phyloP scores from a whole-genome alignment of 208 protist species.

The Naegleria lovaniensis region DNA sequence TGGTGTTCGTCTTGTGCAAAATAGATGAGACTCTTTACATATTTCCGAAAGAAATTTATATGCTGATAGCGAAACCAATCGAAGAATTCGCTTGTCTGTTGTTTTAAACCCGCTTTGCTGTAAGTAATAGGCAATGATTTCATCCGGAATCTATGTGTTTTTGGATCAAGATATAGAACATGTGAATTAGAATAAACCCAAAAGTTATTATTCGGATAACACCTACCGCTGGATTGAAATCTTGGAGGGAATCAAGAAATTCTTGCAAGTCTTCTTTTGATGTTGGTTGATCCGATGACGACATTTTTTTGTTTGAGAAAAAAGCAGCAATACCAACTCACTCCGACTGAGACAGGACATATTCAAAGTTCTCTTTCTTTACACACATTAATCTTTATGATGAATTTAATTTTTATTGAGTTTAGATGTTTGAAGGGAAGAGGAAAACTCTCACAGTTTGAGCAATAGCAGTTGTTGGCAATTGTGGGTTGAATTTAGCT shows the following conservation, averaged over 20 bases:
- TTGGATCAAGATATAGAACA: no score
- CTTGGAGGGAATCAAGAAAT: not conserved
- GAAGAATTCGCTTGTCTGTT: not conserved
- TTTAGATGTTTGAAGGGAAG: conserved; percentile 94
- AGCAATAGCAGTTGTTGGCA: conserved; percentile 91
- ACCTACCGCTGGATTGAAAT: not conserved
- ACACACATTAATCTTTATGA: not conserved
- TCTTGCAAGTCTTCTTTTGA: not conserved
- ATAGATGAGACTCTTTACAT: not conserved
- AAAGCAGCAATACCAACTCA: not conserved
- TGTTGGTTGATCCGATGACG: not conserved
- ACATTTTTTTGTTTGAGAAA: not conserved
- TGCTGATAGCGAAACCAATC: not conserved
- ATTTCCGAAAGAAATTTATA: conserved; percentile 22
- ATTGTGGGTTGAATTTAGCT: conserved; percentile 90
- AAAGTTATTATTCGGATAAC: not conserved
- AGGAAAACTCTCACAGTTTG: conserved; percentile 91
- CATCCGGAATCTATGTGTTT: conserved; percentile 14
- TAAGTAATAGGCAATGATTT: conserved; percentile 7
- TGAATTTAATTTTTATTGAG: conserved; percentile 3
- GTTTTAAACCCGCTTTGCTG: conserved; percentile 6
- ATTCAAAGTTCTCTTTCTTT: no score
- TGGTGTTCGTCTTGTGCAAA: not conserved
- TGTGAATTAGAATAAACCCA: not conserved
- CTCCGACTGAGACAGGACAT: no score